Percentiles rank a stretch among this genome's conserved stretches.
phyloP scores from a whole-genome alignment of 2,329 filamentous ascomycete genomes.

The Microcyclosporella mali region DNA sequence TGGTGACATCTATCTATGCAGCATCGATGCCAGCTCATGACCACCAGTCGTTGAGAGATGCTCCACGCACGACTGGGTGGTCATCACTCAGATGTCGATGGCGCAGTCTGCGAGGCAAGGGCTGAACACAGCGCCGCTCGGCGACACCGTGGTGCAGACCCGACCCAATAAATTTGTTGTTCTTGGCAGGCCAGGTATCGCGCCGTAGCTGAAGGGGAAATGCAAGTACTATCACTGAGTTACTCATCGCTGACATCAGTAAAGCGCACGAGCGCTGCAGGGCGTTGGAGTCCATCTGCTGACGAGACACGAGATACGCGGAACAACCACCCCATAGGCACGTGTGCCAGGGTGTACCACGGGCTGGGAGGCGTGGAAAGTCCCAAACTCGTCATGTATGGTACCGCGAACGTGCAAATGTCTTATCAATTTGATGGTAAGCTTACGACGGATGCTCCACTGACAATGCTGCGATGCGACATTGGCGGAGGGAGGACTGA shows the following conservation, averaged over 20 bases:
- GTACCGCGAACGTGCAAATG: constrained; percentile 12
- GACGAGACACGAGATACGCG: constrained; percentile 1
- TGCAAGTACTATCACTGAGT: constrained; percentile 18
- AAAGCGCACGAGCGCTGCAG: background rate
- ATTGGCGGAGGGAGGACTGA: background rate
- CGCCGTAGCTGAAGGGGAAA: constrained; percentile 5
- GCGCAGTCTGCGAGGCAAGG: constrained; percentile 19
- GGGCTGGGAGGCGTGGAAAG: constrained; percentile 23
- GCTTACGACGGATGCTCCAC: constrained; percentile 7
- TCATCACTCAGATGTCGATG: constrained; percentile 17
- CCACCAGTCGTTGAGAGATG: constrained; percentile 28
- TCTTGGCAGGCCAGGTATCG: constrained; percentile 4
- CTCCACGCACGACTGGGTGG: constrained; percentile 22
- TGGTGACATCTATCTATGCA: constrained; percentile 24
- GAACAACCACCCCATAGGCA: constrained; percentile 18
- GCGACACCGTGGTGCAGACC: constrained; percentile 26
- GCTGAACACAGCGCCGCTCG: constrained; percentile 10
- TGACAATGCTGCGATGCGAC: background rate
- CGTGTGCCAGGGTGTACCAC: constrained; percentile 22
- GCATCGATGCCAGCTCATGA: constrained; percentile 14
- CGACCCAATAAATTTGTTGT: constrained; percentile 16
- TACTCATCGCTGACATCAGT: background rate
- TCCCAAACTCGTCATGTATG: constrained; percentile 22
- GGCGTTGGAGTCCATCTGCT: background rate
- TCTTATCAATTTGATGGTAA: constrained; percentile 17